Percentiles rank a stretch among this genome's conserved stretches.
phyloP scores from a whole-genome alignment of 129 eudicot genomes.

The Artemisia tridentata region DNA sequence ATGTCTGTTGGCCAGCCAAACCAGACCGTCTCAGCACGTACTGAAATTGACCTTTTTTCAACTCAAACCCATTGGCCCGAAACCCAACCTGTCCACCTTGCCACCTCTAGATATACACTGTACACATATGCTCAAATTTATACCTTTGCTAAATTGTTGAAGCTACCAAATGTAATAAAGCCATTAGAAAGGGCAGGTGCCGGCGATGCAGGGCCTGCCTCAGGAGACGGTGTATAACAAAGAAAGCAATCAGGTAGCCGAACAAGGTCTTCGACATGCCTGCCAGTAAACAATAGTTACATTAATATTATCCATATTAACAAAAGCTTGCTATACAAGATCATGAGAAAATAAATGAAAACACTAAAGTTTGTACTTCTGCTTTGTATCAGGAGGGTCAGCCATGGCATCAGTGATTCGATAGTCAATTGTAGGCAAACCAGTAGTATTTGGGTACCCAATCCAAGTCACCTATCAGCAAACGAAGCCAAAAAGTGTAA shows the following conservation, averaged over 20 bases:
- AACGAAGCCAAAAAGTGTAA: constrained; percentile 34
- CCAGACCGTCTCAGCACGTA: background rate
- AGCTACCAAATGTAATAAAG: constrained; percentile 90
- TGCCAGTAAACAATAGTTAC: constrained; percentile 35
- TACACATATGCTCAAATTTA: constrained; percentile 1
- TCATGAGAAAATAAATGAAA: constrained; percentile 6
- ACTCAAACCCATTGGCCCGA: background rate
- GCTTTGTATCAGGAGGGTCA: constrained; percentile 77
- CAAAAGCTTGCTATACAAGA: constrained; percentile 7
- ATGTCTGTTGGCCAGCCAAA: background rate
- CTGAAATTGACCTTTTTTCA: background rate
- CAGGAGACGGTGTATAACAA: constrained; percentile 94
- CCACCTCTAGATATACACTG: background rate
- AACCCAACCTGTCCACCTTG: background rate
- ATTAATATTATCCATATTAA: constrained; percentile 15
- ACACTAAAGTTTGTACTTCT: constrained; percentile 47
- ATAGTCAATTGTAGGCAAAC: constrained; percentile 92
- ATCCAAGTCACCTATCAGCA: constrained; percentile 85
- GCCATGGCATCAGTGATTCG: constrained; percentile 88
- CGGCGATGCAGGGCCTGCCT: constrained; percentile 82
- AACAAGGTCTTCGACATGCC: constrained; percentile 91
- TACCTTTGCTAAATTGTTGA: constrained; percentile 97
- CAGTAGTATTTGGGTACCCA: constrained; percentile 97
- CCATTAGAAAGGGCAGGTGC: constrained; percentile 92
- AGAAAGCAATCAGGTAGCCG: constrained; percentile 83